Base-by-base conservation (phyloP, 306 rosid genomes). In the Sechiopsis laciniata region DNA sequence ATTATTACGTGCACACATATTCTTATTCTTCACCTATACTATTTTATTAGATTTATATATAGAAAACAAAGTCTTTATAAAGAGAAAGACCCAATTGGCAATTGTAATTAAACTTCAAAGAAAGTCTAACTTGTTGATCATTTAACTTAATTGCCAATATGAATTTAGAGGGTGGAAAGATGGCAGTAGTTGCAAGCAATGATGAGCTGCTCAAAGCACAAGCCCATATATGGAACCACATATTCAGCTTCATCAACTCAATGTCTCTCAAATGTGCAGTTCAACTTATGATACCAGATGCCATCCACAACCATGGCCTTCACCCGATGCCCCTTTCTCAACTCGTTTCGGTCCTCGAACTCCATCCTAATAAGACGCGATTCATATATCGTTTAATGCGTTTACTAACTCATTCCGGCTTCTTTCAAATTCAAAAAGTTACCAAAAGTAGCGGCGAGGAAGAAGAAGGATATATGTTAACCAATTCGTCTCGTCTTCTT, bases 301-400 rank as follows among this genome's bases (percentile, higher is more conserved):
- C 11, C 78, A 63, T 81, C 80, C 74, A 83, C 46, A 80, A 59
- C 13, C 66, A 84, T 52, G 85, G 83, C 42, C 46, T 75, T 21
- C 58, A 53, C 54, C 87, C 87, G 56, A 69, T 84, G 74, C 64
- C 85, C 7, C 78, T 79, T 8, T 81, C 89, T 19, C 21, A 57
- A 7, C 87, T 86, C 45, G 50, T 74, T n/a, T 20, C 81, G 2
- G 29, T 79, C 15, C 17, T 86, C 42, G 84, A 78, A 54, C 81
- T 85, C 48, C 80, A 81, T 48, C 84, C 85, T 0, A 58, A 76
- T 7, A 87, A 89, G 79, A 21, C 78, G 29, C 6, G 4, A 0
- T 19, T 5, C n/a, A 9, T 89, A 9, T 3, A 61, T 6, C 88
- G 86, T 14, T 78, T 89, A 21, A 84, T 87, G 90, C 83, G 85